phyloP scores from a whole-genome alignment of 352 stramenopile genomes.

The Globisporangium canariense region DNA sequence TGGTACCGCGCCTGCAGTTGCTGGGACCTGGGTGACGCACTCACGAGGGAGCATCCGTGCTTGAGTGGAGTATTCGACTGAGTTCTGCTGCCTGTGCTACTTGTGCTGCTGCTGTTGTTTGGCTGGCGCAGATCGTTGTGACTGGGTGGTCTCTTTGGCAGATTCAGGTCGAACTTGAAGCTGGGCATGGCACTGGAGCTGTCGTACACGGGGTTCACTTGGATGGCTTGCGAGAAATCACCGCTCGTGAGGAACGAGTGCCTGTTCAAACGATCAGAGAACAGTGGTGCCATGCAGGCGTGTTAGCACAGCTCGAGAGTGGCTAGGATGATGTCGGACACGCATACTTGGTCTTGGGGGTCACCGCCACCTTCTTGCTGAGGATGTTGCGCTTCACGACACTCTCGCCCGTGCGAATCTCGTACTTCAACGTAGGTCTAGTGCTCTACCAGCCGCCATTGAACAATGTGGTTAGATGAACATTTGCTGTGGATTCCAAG shows the following conservation, averaged over 20 bases:
- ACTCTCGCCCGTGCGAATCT: constrained; percentile 56
- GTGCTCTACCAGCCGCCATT: constrained; percentile 10
- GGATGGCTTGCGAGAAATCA: constrained; percentile 34
- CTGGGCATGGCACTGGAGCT: constrained; percentile 19
- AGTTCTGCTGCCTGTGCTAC: neutral
- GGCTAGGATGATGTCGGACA: too few relatives aligned
- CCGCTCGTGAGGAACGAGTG: constrained; percentile 39
- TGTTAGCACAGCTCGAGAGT: neutral
- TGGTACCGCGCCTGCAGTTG: constrained; percentile 19
- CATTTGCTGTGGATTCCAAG: too few relatives aligned
- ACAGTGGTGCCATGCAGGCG: neutral
- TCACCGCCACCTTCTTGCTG: neutral
- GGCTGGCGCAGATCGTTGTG: neutral
- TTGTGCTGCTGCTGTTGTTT: constrained; percentile 3
- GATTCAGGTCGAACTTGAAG: constrained; percentile 29
- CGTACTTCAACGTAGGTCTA: constrained; percentile 24
- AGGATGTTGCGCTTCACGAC: constrained; percentile 42
- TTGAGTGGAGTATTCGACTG: neutral
- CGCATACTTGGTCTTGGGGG: constrained; percentile 25
- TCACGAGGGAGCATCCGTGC: neutral
- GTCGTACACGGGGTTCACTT: constrained; percentile 37
- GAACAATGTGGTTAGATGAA: neutral
- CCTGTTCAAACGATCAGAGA: constrained; percentile 16
- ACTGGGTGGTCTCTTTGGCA: constrained; percentile 5
- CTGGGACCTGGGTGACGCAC: constrained; percentile 26